These are phyloP conservation scores for Cutaneotrichosporon dermatis DNA, from an alignment of 1,284 basidiomycete species.

Conservation along the genomic window DNA sequence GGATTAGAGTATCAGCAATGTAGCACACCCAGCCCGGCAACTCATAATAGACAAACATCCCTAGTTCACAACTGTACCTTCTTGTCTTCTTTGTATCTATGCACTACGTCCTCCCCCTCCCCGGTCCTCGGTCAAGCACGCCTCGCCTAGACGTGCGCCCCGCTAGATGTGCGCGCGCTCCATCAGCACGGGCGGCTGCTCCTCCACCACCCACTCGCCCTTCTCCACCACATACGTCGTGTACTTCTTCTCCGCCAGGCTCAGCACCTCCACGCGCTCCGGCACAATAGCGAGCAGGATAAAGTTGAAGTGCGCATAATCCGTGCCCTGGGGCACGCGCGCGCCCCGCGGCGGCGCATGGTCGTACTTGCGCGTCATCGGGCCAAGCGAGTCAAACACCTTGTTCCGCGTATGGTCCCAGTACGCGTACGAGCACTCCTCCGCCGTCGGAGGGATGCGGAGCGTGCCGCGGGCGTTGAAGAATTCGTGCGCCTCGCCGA, in stretches of 20 bases:
- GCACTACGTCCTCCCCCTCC: too few relatives aligned
- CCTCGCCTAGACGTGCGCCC: too few relatives aligned
- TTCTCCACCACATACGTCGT: constrained; percentile 6
- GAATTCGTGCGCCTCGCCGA: constrained; percentile 11
- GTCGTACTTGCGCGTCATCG: constrained; percentile 4
- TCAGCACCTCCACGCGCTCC: constrained; percentile 9
- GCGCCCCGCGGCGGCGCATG: constrained; percentile 4
- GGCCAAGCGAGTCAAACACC: neutral
- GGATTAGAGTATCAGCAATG: too few relatives aligned
- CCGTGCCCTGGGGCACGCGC: constrained; percentile 1
- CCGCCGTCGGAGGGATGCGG: neutral
- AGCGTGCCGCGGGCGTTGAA: neutral
- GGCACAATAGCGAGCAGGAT: constrained; percentile 8
- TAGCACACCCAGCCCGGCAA: too few relatives aligned
- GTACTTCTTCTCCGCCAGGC: neutral
- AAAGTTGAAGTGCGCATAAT: constrained; percentile 13
- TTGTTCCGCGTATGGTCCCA: neutral
- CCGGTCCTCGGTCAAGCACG: too few relatives aligned
- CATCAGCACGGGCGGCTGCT: neutral
- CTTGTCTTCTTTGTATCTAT: too few relatives aligned
- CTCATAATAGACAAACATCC: too few relatives aligned
- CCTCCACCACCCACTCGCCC: constrained; percentile 2
- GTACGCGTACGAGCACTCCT: constrained; percentile 5
- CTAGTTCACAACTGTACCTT: too few relatives aligned
- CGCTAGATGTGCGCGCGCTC: constrained; percentile 2